Base-by-base conservation (phyloP, 2,329 filamentous ascomycete genomes). In the Plectosphaerella cucumerina region DNA sequence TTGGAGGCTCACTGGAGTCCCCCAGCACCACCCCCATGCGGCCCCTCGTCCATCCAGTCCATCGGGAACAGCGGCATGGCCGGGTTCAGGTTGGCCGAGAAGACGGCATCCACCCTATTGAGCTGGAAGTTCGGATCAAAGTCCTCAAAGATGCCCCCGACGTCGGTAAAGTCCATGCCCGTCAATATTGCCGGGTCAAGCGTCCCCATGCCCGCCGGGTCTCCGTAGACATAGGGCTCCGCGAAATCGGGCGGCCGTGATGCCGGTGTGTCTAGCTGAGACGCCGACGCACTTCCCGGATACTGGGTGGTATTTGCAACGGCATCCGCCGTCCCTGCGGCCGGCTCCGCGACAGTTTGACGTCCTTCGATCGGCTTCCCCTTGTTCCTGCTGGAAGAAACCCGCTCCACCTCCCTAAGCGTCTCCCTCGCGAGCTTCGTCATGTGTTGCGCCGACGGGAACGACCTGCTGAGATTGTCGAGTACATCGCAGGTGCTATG, bases 81-180 rank as follows among this genome's bases (percentile, higher is more conserved):
- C 9, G 47, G 47, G 23, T 48, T 39, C 11, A 48, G 37, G 22
- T 42, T 43, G 47, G 47, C 47, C 9, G 47, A 41, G 22, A 48
- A 48, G 33, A 58, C 49, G 31, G 56, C 56, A 44, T 58, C 56
- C 14, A 53, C 52, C 22, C 56, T 48, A 21, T 53, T 50, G 20
- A 58, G 49, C 37, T 58, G 54, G 45, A 58, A 58, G 26, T 48
- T 53, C 5, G 56, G 54, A 37, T 56, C 56, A 47, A 58, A 58
- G 43, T 56, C 56, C 14, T 55, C 54, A 43, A 58, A 58, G 45
- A 58, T 48, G 11, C 47, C 47, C n/a, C 34, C 21, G 10, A 48
- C 47, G 21, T 48, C 47, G 3, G 47, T 33, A 17, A 48, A 48
- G 17, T 48, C 47, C 47, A 48, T 42, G 20, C 21, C 23, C 2